phyloP scores from a whole-genome alignment of 2,329 filamentous ascomycete genomes.

The Zelopaecilomyces penicillatus region DNA sequence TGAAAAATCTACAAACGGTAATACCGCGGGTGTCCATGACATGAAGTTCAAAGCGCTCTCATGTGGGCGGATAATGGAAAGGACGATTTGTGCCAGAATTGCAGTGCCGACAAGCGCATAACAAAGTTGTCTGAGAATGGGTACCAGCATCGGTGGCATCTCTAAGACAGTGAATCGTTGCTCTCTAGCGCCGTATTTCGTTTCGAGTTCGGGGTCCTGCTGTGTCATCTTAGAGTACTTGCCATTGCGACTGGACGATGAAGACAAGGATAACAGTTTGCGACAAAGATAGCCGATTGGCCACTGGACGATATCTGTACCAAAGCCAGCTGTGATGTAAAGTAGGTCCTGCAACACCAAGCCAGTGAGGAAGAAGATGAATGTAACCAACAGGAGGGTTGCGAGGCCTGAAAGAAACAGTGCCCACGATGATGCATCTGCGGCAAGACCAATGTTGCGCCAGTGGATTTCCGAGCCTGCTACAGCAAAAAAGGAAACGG shows the following conservation, averaged over 20 bases:
- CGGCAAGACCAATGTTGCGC: constrained; percentile 19
- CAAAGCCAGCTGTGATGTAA: constrained; percentile 13
- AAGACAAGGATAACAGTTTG: background rate
- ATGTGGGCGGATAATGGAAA: constrained; percentile 19
- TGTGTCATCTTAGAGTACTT: constrained; percentile 4
- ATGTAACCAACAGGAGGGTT: constrained; percentile 10
- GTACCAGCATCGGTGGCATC: background rate
- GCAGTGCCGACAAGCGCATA: constrained; percentile 17
- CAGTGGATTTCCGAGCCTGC: constrained; percentile 21
- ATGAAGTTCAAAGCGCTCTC: constrained; percentile 26
- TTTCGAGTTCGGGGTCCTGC: constrained; percentile 6
- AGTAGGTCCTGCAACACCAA: constrained; percentile 16
- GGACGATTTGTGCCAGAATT: constrained; percentile 17
- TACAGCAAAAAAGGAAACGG: constrained; percentile 24
- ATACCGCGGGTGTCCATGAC: constrained; percentile 25
- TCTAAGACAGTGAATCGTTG: constrained; percentile 4
- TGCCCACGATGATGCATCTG: constrained; percentile 16
- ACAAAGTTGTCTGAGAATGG: constrained; percentile 2
- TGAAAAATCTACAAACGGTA: constrained; percentile 26
- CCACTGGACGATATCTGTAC: constrained; percentile 13
- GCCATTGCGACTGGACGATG: constrained; percentile 2
- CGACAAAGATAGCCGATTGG: constrained; percentile 10
- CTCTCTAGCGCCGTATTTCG: background rate
- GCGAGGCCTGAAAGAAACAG: constrained; percentile 19
- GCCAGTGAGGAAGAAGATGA: constrained; percentile 9